phyloP scores from a whole-genome alignment of 2,329 filamentous ascomycete species.

The Fusarium tricinctum region DNA sequence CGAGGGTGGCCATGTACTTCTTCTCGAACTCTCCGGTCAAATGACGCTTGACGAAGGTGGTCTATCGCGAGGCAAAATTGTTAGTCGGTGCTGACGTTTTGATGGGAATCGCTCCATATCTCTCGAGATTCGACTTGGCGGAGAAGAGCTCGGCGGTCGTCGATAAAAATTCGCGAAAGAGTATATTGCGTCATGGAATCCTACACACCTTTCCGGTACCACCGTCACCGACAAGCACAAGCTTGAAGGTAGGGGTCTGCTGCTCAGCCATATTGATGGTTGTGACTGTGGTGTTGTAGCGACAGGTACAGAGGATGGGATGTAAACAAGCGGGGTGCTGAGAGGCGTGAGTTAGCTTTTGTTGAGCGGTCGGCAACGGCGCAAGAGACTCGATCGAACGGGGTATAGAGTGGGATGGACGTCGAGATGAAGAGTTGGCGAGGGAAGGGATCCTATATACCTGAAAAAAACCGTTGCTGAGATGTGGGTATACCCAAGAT shows the following conservation, averaged over 20 bases:
- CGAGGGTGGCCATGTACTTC: constrained; percentile 99
- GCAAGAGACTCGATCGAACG: constrained; percentile 29
- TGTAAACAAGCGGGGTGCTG: constrained; percentile 65
- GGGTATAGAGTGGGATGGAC: constrained; percentile 19
- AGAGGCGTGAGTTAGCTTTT: constrained; percentile 53
- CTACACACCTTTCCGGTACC: constrained; percentile 93
- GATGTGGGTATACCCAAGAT: constrained; percentile 50
- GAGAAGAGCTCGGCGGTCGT: constrained; percentile 42
- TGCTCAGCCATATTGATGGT: constrained; percentile 72
- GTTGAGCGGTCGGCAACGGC: constrained; percentile 35
- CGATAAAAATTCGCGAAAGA: constrained; percentile 41
- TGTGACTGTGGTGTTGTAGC: constrained; percentile 44
- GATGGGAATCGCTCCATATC: constrained; percentile 25
- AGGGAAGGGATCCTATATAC: constrained; percentile 46
- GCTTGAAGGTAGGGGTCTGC: constrained; percentile 91
- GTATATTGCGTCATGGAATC: constrained; percentile 40
- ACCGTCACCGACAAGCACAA: constrained; percentile 98
- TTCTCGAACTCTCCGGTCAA: constrained; percentile 99
- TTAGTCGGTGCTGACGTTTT: constrained; percentile 37
- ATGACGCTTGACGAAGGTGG: constrained; percentile 99
- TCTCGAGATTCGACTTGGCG: constrained; percentile 39
- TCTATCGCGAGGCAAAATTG: constrained; percentile 68
- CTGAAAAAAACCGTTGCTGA: constrained; percentile 48
- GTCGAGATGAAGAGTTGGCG: constrained; percentile 30
- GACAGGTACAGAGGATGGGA: constrained; percentile 56